Conservation (phyloP, 2,329 filamentous ascomycete genomes). For the Penicillium decumbens region DNA sequence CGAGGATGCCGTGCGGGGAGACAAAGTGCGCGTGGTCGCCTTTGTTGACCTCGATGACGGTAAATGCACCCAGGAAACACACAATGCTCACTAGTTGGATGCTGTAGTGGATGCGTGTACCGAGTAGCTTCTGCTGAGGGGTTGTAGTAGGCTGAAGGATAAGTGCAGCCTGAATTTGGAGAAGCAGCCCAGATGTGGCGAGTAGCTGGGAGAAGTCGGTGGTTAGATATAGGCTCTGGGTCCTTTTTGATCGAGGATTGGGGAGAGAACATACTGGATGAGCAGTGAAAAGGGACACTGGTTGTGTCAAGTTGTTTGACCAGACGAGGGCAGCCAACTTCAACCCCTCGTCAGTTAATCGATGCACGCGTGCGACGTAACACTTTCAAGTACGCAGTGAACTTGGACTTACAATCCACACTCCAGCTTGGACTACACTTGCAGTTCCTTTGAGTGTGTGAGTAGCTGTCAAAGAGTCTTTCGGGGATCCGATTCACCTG, state of each 20-base stretch:
- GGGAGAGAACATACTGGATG: constrained; percentile 66
- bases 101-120: constrained; percentile 61
- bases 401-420: constrained; percentile 55
- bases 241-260: constrained; percentile 26
- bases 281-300: constrained; percentile 76
- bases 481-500: constrained; percentile 53
- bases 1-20: constrained; percentile 75
- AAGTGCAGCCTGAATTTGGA: constrained; percentile 74
- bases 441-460: constrained; percentile 61
- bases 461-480: background rate
- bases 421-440: constrained; percentile 71
- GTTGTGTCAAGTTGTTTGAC: constrained; percentile 65
- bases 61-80: constrained; percentile 40
- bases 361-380: background rate
- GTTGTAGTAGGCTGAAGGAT: constrained; percentile 84
- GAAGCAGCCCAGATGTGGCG: constrained; percentile 58
- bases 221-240: background rate
- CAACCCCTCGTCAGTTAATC: constrained; percentile 1
- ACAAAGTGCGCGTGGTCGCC: constrained; percentile 63
- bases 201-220: constrained; percentile 49
- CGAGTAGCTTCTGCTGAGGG: constrained; percentile 63
- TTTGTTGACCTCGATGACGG: constrained; percentile 68
- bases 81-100: constrained; percentile 57
- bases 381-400: background rate
- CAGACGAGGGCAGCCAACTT: constrained; percentile 70